Evolutionary conservation across 768 basidiomycete species (phyloP).

Genomic region (Russula emetica): DNA sequence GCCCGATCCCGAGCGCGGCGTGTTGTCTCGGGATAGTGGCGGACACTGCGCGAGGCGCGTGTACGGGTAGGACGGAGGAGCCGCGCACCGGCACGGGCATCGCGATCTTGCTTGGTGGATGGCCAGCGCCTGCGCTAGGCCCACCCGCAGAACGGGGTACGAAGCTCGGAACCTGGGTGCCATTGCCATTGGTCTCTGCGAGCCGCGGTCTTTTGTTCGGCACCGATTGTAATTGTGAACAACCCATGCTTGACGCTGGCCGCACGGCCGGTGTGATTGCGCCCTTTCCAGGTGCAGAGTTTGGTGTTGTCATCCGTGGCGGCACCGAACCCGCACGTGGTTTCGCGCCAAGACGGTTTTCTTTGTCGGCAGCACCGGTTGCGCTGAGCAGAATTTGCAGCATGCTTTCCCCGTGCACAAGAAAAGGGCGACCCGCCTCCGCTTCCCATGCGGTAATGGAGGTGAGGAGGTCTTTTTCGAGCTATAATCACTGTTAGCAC

Average conservation of each 20-base stretch:
- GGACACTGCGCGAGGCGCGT: conserved; percentile 43
- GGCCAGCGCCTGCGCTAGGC: conserved; percentile 5
- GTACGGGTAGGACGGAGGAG: conserved; percentile 8
- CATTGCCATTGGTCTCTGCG: conserved; percentile 38
- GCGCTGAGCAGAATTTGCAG: conserved; percentile 72
- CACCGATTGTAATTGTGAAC: conserved; percentile 47
- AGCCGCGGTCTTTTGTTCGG: conserved; percentile 63
- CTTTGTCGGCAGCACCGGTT: conserved; percentile 64
- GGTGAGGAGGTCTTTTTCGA: conserved; percentile 80
- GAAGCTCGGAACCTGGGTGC: conserved; percentile 35
- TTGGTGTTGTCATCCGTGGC: conserved; percentile 58
- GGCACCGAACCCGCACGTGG: conserved; percentile 54
- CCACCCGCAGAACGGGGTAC: conserved; percentile 18
- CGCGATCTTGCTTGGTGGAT: conserved; percentile 30
- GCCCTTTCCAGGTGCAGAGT: conserved; percentile 35
- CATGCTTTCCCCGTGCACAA: conserved; percentile 80
- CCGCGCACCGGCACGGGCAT: conserved; percentile 27
- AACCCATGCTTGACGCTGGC: conserved; percentile 43
- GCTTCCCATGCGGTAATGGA: conserved; percentile 87
- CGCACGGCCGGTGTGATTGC: conserved; percentile 63
- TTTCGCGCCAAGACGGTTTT: conserved; percentile 48
- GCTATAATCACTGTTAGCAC: conserved; percentile 40
- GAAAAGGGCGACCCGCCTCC: conserved; percentile 65
- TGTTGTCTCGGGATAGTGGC: conserved; percentile 50
- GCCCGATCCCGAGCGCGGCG: conserved; percentile 54